Conservation (phyloP, 805 yeast species). For the Candida stauntonica region DNA sequence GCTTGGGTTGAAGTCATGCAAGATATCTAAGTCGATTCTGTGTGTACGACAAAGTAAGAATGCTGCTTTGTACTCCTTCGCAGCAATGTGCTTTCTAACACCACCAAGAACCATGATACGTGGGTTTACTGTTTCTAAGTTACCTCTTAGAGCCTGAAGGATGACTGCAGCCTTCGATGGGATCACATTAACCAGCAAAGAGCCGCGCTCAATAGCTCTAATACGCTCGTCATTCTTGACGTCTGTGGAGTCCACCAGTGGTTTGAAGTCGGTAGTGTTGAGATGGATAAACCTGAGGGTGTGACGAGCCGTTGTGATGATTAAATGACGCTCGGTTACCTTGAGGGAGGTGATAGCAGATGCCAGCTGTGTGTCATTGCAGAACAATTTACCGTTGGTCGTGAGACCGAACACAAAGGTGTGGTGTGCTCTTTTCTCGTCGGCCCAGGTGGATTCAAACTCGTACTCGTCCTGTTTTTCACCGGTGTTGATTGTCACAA, state of each 20-base stretch:
- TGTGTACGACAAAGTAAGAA: constrained; percentile 83
- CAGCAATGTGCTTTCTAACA: constrained; percentile 65
- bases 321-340: constrained; percentile 63
- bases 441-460: constrained; percentile 26
- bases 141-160: constrained; percentile 94
- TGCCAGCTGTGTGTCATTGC: constrained; percentile 53
- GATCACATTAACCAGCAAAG: constrained; percentile 72
- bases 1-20: constrained; percentile 82
- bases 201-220: constrained; percentile 88
- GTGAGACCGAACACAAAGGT: constrained; percentile 67
- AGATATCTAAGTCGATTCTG: constrained; percentile 83
- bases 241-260: constrained; percentile 35
- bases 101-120: constrained; percentile 85
- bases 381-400: constrained; percentile 67
- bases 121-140: constrained; percentile 89
- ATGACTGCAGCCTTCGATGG: constrained; percentile 82
- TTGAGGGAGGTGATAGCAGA: constrained; percentile 79
- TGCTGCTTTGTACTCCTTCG: constrained; percentile 61
- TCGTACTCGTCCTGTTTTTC: constrained; percentile 13
- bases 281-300: constrained; percentile 78
- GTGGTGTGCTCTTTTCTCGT: constrained; percentile 25
- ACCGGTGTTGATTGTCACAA: constrained; percentile 30
- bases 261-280: constrained; percentile 36
- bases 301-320: constrained; percentile 87
- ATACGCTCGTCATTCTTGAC: constrained; percentile 68